Evolutionary conservation across 1,139 yeast genomes (phyloP).

Genomic region (Komagataea norvegica): DNA sequence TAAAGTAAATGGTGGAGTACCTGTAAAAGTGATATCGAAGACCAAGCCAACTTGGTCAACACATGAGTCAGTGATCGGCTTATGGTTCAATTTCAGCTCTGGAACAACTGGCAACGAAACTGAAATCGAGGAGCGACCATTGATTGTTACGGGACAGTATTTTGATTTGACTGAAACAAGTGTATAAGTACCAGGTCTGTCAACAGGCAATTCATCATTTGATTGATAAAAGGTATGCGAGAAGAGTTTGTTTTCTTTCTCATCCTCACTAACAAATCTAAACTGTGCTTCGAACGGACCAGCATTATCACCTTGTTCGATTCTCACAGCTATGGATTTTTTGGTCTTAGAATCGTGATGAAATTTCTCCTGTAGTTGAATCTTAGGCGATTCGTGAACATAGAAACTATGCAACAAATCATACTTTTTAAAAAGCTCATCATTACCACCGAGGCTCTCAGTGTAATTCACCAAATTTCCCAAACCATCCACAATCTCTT

Average conservation of each 20-base stretch:
- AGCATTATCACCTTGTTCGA: conserved; percentile 27
- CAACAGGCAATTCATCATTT: conserved; percentile 33
- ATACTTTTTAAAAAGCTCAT: conserved; percentile 37
- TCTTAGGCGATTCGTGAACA: conserved; percentile 61
- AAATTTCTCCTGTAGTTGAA: conserved; percentile 34
- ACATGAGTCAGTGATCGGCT: conserved; percentile 75
- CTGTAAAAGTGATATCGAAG: conserved; percentile 61
- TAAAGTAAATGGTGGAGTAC: conserved; percentile 77
- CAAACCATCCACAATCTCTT: conserved; percentile 65
- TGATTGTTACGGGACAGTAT: conserved; percentile 60
- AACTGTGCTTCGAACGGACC: conserved; percentile 47
- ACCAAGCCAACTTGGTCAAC: conserved; percentile 87
- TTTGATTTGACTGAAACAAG: conserved; percentile 50
- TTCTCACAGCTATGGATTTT: conserved; percentile 37
- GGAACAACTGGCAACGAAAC: conserved; percentile 55
- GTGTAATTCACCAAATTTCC: conserved; percentile 64
- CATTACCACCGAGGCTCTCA: conserved; percentile 26
- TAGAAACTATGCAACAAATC: conserved; percentile 51
- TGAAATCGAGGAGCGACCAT: conserved; percentile 40
- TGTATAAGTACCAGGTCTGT: conserved; percentile 59
- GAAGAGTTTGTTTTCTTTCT: conserved; percentile 28
- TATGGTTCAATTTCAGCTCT: conserved; percentile 45
- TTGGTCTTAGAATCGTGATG: conserved; percentile 38
- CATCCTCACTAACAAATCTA: conserved; percentile 33
- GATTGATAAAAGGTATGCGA: conserved; percentile 33